Percentiles rank a stretch among this genome's conserved stretches.
phyloP scores from a whole-genome alignment of 768 basidiomycete genomes.

The Termitomyces sp. region DNA sequence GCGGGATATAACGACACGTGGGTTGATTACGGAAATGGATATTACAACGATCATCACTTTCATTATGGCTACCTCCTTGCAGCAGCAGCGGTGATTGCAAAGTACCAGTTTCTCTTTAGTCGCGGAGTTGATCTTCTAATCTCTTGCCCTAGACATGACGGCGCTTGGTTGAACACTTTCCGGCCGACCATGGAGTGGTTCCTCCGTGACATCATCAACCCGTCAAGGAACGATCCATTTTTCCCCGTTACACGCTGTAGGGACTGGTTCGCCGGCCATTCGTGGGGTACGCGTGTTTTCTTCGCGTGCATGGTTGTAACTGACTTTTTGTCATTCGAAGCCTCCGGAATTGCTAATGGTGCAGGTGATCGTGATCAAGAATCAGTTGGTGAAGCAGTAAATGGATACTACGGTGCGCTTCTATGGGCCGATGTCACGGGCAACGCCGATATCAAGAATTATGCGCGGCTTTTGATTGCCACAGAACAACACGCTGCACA shows the following conservation, averaged over 20 bases:
- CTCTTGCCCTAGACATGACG: conserved; percentile 17
- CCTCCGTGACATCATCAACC: conserved; percentile 31
- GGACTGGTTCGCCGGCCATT: conserved; percentile 35
- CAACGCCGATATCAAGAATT: conserved; percentile 27
- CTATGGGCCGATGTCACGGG: conserved; percentile 28
- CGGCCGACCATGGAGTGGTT: conserved; percentile 22
- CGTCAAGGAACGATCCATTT: conserved; percentile 25
- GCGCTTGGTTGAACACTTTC: conserved; percentile 22
- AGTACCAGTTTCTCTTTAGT: conserved; percentile 12
- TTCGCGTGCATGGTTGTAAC: not conserved
- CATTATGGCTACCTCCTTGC: conserved; percentile 32
- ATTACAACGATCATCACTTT: conserved; percentile 33
- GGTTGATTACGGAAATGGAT: conserved; percentile 32
- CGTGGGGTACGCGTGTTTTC: conserved; percentile 24
- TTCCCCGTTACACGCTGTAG: conserved; percentile 27
- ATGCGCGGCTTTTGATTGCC: conserved; percentile 28
- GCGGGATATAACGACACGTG: conserved; percentile 24
- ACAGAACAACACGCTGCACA: conserved; percentile 31
- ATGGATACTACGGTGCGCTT: conserved; percentile 32
- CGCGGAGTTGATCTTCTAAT: not conserved
- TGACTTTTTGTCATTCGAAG: conserved; percentile 12
- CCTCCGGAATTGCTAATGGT: conserved; percentile 31
- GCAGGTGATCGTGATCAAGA: conserved; percentile 31
- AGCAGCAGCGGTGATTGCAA: conserved; percentile 27
- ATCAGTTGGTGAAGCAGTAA: conserved; percentile 29